Base-by-base conservation (phyloP, 2,329 filamentous ascomycete species). In the Ceratocystis cacaofunesta region DNA sequence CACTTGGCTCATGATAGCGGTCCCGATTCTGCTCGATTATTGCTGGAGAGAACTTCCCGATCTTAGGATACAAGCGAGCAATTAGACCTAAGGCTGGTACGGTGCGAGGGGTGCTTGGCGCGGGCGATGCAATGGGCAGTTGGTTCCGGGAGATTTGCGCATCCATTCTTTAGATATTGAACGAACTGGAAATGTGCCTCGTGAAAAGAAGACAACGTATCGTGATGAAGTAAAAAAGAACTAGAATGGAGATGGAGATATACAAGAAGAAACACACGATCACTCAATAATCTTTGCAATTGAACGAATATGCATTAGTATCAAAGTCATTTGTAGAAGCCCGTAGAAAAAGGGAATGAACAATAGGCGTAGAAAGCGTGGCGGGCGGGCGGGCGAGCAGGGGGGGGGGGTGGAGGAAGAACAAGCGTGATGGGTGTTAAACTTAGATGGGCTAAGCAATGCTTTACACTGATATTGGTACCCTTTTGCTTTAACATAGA, bases 21-120 rank as follows among this genome's bases (percentile, higher is more conserved):
- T 28, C 43, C 3, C 22, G 52, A 43, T 64, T 64, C 50, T 25
- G 41, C 22, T 58, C 7, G 17, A 60, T 22, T 19, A 60, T 44
- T 17, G 43, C 32, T 19, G 58, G 52, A 15, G 52, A 44, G 2
- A 64, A 60, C 12, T 28, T 30, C 43, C 63, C 63, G 7, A 46
- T 12, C 28, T 58, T 32, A 0, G 63, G 63, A 12, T 60, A 64
- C 36, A 64, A 25, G 25, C 63, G 63, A 22, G 63, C 63, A 43
- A 64, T 64, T 4, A 64, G 50, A n/a, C 30, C 17, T 1, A 58
- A 30, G 28, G 17, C 17, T 36, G 30, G 30, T 17, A 8, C 7
- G 4, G 5, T 58, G 17, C n/a, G 55, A 8, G 8, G 55, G 30
- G 28, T n/a, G 28, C 22, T 58, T n/a, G 15, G 19, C 5, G 28